Conservation (phyloP, 169 alveolate genomes). For the Cryptosporidium viatorum region DNA sequence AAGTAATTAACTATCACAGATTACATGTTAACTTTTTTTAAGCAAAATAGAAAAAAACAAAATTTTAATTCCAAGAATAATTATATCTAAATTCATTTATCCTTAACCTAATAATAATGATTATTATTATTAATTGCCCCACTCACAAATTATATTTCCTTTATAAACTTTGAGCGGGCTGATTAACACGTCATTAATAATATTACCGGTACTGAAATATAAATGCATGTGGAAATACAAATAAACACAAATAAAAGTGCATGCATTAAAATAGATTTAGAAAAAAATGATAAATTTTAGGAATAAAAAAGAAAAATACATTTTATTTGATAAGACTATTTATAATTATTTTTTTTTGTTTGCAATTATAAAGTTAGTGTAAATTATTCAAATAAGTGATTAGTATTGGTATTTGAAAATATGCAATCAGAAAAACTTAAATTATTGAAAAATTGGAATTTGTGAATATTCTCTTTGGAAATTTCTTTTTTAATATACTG, state of each 20-base stretch:
- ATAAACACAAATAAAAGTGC: not conserved
- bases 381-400: not conserved
- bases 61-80: no score
- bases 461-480: not conserved
- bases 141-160: not conserved
- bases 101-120: no score
- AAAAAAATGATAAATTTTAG: no score
- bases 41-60: no score
- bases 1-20: not conserved
- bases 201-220: not conserved
- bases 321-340: no score
- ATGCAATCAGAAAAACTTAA: not conserved
- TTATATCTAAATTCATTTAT: no score
- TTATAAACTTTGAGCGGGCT: not conserved
- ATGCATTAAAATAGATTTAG: not conserved
- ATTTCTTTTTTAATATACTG: not conserved
- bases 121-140: not conserved
- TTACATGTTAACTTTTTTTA: no score
- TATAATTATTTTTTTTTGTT: not conserved
- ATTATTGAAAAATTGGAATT: not conserved
- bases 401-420: not conserved
- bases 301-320: no score
- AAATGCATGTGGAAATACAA: conserved; percentile 1
- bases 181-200: not conserved
- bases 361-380: not conserved